Base-by-base conservation (phyloP, 495 filamentous ascomycete species). In the Aspergillus leporis region DNA sequence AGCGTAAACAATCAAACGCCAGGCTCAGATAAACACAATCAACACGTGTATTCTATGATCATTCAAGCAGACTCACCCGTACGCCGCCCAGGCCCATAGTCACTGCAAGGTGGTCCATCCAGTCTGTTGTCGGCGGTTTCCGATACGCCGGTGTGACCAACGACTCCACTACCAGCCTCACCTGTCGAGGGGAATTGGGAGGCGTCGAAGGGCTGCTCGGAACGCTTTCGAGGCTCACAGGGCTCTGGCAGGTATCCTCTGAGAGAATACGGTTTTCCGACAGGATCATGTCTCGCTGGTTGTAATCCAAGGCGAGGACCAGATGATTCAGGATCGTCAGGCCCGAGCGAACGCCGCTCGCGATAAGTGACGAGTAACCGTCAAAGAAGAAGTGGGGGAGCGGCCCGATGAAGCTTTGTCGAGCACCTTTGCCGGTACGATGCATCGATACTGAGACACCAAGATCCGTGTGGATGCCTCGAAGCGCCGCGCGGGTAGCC, bases 11-110 rank as follows among this genome's bases (percentile, higher is more conserved):
- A 28, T 28, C 25, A 28, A 36, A 14, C 34, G 10, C 34, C 9
- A 12, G 13, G 34, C 3, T 14, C 34, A 5, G 13, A 10, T 36
- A 36, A 14, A 36, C 4, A 30, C 47, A 50, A 16, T 1, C 47
- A 28, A 5, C 19, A 22, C 7, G 1, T 14, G 47, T 50, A 50
- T 25, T 5, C 22, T 16, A 50, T 19, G 16, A 19, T 21, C 14
- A 31, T 25, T 61, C 53, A 30, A 66, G 40, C 32, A 69, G 30
- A 36, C 56, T 56, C 14, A 69, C 56, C 19, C 62, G 56, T 10
- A 69, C 66, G 1, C 66, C 66, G 32, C 61, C 64, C 56, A 72
- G 54, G 5, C 70, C 70, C 62, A 70, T 70, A 13, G 65, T 68
- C n/a, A 60, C 62, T 5, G 61, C 60, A 32, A 72, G 62, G 21